Base-by-base conservation (phyloP, 306 rosid genomes). In the Heteromeles arbutifolia region DNA sequence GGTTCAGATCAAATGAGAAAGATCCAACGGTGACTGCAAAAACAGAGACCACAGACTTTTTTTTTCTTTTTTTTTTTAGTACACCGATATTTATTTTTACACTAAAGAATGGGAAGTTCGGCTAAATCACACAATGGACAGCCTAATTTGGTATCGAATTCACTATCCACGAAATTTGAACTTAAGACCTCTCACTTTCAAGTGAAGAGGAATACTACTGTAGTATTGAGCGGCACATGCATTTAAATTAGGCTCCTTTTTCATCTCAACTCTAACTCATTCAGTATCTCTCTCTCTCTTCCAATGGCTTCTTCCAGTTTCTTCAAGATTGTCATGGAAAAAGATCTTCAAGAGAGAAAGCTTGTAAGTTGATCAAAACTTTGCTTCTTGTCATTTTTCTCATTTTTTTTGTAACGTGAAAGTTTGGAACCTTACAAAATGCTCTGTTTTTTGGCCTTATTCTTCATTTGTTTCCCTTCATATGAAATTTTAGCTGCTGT, bases 91-190 rank as follows among this genome's bases (percentile, higher is more conserved):
- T 34, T 34, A 34, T 6, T 34, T 34, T 34, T 34, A 34, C 8
- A 34, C 2, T 34, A 1, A 34, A 2, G 0, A 1, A 34, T 0
- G 0, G 0, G 0, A 0, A 34, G 8, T 6, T 34, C 2, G 8
- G 8, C 8, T 34, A 34, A 34, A 34, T 6, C 2, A 32, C 1
- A 5, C 0, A 5, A 32, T 32, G 1, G 7, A 0, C 0, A 34
- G 8, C 8, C 0, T 6, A 34, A 34, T 6, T 34, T 34, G 8
- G 2, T 34, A 34, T 34, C 0, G 2, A 34, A 34, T 34, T 34
- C 8, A 0, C 0, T 0, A 34, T 34, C 2, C 2, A 34, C 41
- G 2, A 37, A 37, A 37, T 37, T 37, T 2, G 2, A 37, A 37
- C 2, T 0, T 7, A 7, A 7, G 0, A 37, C 0, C 10, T 37